Conservation (phyloP, 2,329 filamentous ascomycete species). For the Cyphellophora europaea region DNA sequence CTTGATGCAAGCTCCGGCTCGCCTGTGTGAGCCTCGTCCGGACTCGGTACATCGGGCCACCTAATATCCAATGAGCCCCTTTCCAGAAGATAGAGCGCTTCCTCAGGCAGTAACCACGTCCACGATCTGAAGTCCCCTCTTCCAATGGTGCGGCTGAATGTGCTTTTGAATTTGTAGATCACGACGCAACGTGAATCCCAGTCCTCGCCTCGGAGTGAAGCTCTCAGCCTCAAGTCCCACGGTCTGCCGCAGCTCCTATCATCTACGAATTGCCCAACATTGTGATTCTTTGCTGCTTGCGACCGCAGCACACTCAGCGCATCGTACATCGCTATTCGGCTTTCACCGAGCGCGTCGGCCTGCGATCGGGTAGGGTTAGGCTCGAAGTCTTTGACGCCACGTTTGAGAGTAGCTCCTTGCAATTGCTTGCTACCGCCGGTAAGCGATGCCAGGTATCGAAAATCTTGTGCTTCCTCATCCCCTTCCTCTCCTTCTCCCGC, state of each 20-base stretch:
- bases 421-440: constrained; percentile 10
- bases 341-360: constrained; percentile 66
- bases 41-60: constrained; percentile 52
- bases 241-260: constrained; percentile 10
- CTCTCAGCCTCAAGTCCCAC: background rate
- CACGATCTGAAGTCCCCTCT: constrained; percentile 54
- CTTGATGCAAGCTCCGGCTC: constrained; percentile 4
- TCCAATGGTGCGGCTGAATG: constrained; percentile 69
- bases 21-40: constrained; percentile 19
- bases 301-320: constrained; percentile 69
- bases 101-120: constrained; percentile 82
- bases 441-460: constrained; percentile 53
- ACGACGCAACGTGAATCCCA: constrained; percentile 37
- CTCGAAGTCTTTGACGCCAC: constrained; percentile 96
- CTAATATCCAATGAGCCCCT: constrained; percentile 77
- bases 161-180: constrained; percentile 62
- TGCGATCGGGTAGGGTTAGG: constrained; percentile 80
- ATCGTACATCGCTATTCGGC: constrained; percentile 79
- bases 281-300: constrained; percentile 58
- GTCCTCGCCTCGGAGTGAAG: background rate
- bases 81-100: constrained; percentile 82
- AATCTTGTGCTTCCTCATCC: constrained; percentile 79
- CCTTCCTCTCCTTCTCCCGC: constrained; percentile 47
- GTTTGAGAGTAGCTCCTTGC: constrained; percentile 60
- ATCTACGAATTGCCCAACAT: constrained; percentile 60